Percentiles rank a stretch among this genome's conserved stretches.
phyloP scores from a whole-genome alignment of 257 asterid genomes.

The Gentiana macrophylla region DNA sequence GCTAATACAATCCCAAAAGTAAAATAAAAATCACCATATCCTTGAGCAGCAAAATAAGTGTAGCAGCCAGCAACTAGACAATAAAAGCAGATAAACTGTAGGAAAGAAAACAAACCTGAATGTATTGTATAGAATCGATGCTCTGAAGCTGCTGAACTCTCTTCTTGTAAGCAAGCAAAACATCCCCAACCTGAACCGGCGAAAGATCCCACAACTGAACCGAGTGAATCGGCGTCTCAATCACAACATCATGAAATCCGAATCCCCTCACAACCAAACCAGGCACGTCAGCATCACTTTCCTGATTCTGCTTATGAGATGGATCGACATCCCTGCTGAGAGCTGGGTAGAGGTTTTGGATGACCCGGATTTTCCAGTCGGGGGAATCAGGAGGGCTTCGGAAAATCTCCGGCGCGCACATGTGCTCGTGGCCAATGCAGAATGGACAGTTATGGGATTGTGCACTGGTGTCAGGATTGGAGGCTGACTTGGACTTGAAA shows the following conservation, averaged over 20 bases:
- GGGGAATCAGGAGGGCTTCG: constrained; percentile 54
- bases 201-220: constrained; percentile 57
- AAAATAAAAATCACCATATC: background rate
- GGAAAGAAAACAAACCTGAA: constrained; percentile 48
- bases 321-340: constrained; percentile 44
- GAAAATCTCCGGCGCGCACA: constrained; percentile 94
- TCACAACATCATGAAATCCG: constrained; percentile 95
- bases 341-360: constrained; percentile 87
- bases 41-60: background rate
- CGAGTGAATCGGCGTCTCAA: constrained; percentile 76
- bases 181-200: constrained; percentile 45
- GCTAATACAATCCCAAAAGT: background rate
- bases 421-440: constrained; percentile 81
- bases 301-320: background rate
- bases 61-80: background rate
- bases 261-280: constrained; percentile 45
- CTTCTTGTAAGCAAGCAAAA: constrained; percentile 60
- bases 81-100: background rate
- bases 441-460: constrained; percentile 52
- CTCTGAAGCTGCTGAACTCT: constrained; percentile 54
- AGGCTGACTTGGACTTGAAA: constrained; percentile 56
- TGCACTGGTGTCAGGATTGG: constrained; percentile 19
- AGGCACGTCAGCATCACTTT: constrained; percentile 8
- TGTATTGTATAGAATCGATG: constrained; percentile 42
- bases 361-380: constrained; percentile 73